phyloP scores from a whole-genome alignment of 495 filamentous ascomycete genomes.

The Penicillium canariense region DNA sequence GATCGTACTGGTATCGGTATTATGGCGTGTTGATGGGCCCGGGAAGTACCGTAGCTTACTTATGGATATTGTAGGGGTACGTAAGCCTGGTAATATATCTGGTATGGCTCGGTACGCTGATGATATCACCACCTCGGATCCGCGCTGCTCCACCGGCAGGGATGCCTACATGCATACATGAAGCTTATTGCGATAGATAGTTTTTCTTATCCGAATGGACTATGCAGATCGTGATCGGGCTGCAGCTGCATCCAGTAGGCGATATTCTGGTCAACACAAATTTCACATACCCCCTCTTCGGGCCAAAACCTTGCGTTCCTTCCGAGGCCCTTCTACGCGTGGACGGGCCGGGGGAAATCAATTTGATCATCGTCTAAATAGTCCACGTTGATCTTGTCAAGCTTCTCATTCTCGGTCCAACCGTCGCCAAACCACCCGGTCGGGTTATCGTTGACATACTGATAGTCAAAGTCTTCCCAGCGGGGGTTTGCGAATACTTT shows the following conservation, averaged over 20 bases:
- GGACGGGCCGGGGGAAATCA: constrained; percentile 30
- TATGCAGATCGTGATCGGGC: too few relatives aligned
- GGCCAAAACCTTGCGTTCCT: not conserved
- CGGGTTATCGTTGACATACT: constrained; percentile 37
- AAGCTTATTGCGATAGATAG: too few relatives aligned
- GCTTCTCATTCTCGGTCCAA: constrained; percentile 41
- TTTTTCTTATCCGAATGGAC: too few relatives aligned
- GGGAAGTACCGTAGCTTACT: too few relatives aligned
- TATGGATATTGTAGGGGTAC: not conserved
- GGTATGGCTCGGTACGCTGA: constrained; percentile 14
- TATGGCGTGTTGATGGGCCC: too few relatives aligned
- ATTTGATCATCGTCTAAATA: constrained; percentile 42
- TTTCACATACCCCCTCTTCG: not conserved
- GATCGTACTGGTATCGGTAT: constrained; percentile 2
- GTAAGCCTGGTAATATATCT: not conserved
- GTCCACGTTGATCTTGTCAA: constrained; percentile 33
- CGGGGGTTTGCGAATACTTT: constrained; percentile 34
- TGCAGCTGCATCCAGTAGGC: not conserved
- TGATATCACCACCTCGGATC: constrained; percentile 16
- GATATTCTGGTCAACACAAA: not conserved
- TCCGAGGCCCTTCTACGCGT: not conserved
- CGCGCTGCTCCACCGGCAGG: not conserved
- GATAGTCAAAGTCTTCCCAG: constrained; percentile 45
- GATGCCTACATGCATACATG: too few relatives aligned
- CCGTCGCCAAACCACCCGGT: constrained; percentile 44